Percentiles rank a stretch among this genome's conserved stretches.
Evolutionary conservation across 129 eudicot genomes (phyloP).

Genomic region (Pulicaria dysenterica): DNA sequence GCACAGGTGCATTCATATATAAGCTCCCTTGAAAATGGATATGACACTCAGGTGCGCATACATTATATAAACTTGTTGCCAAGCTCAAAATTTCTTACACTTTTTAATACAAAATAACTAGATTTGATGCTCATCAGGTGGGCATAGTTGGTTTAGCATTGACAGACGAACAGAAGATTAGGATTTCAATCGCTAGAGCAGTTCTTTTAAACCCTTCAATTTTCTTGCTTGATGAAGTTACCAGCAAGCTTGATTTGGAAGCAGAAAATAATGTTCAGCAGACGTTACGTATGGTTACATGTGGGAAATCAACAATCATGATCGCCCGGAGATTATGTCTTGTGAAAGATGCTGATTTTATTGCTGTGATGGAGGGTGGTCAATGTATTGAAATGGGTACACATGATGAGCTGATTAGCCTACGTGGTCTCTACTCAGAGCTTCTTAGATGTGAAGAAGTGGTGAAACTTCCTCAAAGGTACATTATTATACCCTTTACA

Average conservation of each 20-base stretch:
- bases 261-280: conserved; percentile 49
- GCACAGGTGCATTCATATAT: conserved; percentile 56
- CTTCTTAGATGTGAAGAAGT: conserved; percentile 57
- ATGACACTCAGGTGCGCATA: conserved; percentile 50
- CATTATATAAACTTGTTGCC: background rate
- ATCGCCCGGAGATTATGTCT: conserved; percentile 45
- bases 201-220: conserved; percentile 56
- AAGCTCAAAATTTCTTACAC: background rate
- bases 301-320: conserved; percentile 55
- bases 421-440: conserved; percentile 53
- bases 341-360: conserved; percentile 54
- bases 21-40: conserved; percentile 56
- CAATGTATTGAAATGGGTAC: conserved; percentile 63
- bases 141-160: conserved; percentile 50
- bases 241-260: conserved; percentile 52
- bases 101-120: background rate
- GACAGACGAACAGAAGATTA: conserved; percentile 55
- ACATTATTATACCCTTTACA: background rate
- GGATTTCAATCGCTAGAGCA: conserved; percentile 63
- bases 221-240: conserved; percentile 60
- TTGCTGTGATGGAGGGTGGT: conserved; percentile 69
- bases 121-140: conserved; percentile 37
- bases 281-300: conserved; percentile 41
- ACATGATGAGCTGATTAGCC: conserved; percentile 52
- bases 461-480: conserved; percentile 63